Base-by-base conservation (phyloP, 139 green algal genomes). In the Chlamydomonas incerta region DNA sequence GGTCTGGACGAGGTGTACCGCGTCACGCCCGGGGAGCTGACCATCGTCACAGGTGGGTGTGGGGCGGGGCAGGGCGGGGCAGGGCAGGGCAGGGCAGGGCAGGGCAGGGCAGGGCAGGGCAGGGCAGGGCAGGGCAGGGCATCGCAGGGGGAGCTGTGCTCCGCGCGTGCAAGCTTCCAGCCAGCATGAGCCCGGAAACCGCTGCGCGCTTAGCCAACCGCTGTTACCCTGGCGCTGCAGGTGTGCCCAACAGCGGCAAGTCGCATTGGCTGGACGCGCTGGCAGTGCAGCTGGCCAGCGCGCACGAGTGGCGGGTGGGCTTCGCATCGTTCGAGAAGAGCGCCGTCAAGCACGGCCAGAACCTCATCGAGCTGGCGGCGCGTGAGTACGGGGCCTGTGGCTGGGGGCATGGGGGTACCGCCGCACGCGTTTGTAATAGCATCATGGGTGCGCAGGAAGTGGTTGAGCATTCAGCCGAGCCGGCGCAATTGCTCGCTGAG, bases 211-310 rank as follows among this genome's bases (percentile, higher is more conserved):
- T 50, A 5, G 41, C 41, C 41, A 8, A 8, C 41, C 41, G 41
- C 41, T 50, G 41, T 8, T 50, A 8, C 41, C 8, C n/a, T 5
- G 41, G 41, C 6, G 8, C 41, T 50, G 41, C 8, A 91, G 87
- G 97, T 28, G 94, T 99, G 55, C 97, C 97, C 87, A 99, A 99
- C 93, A 96, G 91, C 34, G 97, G 97, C 85, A 99, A 99, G 92
- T 95, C 85, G 37, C 96, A 99, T 90, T 99, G 96, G 96, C 92
- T 99, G 33, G 97, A 99, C 85, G 96, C 97, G 26, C 93, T 99
- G 69, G 83, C 96, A 14, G 91, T 93, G 82, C 98, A 99, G 89
- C 91, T 99, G 75, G 88, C 94, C 8, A 72, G 93, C 35, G 46
- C 86, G 18, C 94, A 93, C 60, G 18, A 60, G 55, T 99, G 97